Base-by-base conservation (phyloP, 2,329 filamentous ascomycete species). In the Fusarium newnesense region DNA sequence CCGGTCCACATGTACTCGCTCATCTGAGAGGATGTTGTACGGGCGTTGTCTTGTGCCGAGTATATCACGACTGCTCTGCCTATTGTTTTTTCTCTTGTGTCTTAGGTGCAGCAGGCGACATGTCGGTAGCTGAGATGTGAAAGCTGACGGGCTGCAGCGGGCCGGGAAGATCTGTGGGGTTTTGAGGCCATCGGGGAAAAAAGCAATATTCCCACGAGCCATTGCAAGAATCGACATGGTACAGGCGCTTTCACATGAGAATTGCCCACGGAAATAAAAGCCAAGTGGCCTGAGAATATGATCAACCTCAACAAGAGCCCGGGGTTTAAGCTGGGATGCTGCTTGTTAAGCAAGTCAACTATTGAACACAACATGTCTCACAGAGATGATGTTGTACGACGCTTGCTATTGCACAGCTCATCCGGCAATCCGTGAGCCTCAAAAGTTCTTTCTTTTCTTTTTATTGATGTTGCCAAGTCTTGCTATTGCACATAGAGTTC, bases 51-150 rank as follows among this genome's bases (percentile, higher is more conserved):
- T 49, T 49, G 30, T 52, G 44, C 39, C 42, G 24, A 57, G 34
- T 37, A 56, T 53, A 47, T 39, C 12, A 40, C 50, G 7, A n/a
- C 34, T 53, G 18, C 9, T 15, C 19, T 18, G 63, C 46, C 40
- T 60, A 42, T 58, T 60, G 42, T 36, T 40, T 30, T 30, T 43
- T 28, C 5, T 15, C 47, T 50, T 2, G 39, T 73, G 52, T 40
- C 56, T 66, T 60, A 69, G 71, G 66, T 69, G 66, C 47, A 64
- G 34, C 47, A 62, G 42, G 50, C 53, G 52, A 67, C 50, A 42
- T 66, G 70, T 71, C 70, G 59, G 58, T 60, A 59, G 61, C 69
- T 63, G 57, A 75, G 72, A 73, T 75, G 68, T 66, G 28, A 68
- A 69, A 60, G 64, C 57, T 58, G 56, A 43, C 60, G 57, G 64